These are phyloP conservation scores for Colletotrichum euphorbiae DNA, from an alignment of 2,329 filamentous ascomycete species.

Conservation along the genomic window DNA sequence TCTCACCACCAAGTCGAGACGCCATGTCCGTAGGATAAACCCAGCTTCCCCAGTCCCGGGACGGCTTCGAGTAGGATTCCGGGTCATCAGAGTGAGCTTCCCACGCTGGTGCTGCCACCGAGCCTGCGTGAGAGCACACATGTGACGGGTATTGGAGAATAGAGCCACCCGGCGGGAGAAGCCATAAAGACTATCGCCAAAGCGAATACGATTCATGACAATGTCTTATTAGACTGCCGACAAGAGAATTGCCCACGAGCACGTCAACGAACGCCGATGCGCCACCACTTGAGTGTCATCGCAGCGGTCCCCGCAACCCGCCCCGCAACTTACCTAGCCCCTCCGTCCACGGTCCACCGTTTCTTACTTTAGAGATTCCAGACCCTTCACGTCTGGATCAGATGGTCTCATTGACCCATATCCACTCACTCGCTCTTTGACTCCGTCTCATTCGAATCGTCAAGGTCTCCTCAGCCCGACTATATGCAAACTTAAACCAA, in stretches of 20 bases:
- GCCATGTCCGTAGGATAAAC: no score
- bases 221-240: background rate
- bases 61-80: no score
- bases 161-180: background rate
- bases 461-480: background rate
- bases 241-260: conserved; percentile 3
- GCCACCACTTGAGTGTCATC: conserved; percentile 8
- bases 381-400: conserved; percentile 3
- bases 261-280: background rate
- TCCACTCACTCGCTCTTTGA: background rate
- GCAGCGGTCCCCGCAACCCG: conserved; percentile 12
- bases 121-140: background rate
- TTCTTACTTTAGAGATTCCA: conserved; percentile 15
- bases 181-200: background rate
- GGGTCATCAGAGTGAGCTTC: no score
- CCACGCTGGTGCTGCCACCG: no score
- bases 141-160: background rate
- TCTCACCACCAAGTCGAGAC: no score
- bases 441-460: background rate
- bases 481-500: background rate
- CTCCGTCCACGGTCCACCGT: conserved; percentile 2
- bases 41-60: no score
- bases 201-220: conserved; percentile 2
- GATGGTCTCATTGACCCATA: background rate
- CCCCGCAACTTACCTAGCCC: conserved; percentile 9